A percentile compares a stretch with the other conserved stretches of the same genome.
phyloP scores from a whole-genome alignment of 148 eudicot genomes.

The Oxyria digyna region DNA sequence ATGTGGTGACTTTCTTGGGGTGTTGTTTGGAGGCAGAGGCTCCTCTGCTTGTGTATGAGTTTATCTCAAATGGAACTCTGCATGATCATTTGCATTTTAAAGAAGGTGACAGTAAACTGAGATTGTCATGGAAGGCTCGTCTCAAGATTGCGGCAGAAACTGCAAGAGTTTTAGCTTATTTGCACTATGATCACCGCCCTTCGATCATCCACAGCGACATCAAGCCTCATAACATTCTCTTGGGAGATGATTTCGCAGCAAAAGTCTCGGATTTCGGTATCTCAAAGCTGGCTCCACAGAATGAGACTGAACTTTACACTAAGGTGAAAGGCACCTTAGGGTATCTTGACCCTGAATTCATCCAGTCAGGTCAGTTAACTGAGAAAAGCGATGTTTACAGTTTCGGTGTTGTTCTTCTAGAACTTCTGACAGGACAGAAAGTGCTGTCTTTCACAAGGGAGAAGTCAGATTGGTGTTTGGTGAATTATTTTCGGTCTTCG shows the following conservation, averaged over 20 bases:
- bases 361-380: conserved; percentile 2
- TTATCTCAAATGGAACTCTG: conserved; percentile 18
- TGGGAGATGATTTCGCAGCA: background rate
- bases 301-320: conserved; percentile 1
- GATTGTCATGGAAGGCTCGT: conserved; percentile 18
- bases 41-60: conserved; percentile 23
- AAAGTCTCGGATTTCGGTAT: conserved; percentile 8
- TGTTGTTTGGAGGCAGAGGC: conserved; percentile 24
- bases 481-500: background rate
- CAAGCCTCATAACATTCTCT: conserved; percentile 9
- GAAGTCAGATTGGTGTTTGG: background rate
- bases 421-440: conserved; percentile 1
- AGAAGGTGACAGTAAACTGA: background rate
- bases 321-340: conserved; percentile 12
- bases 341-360: conserved; percentile 13
- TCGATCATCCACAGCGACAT: conserved; percentile 12
- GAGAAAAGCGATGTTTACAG: conserved; percentile 12
- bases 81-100: conserved; percentile 10
- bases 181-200: conserved; percentile 17
- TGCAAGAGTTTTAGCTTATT: conserved; percentile 21
- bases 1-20: conserved; percentile 22
- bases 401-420: conserved; percentile 9
- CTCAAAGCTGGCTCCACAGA: background rate
- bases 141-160: conserved; percentile 21
- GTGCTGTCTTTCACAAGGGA: background rate